Percentiles rank a stretch among this genome's conserved stretches.
phyloP scores from a whole-genome alignment of 208 protist species.

The Leishmania guyanensis region DNA sequence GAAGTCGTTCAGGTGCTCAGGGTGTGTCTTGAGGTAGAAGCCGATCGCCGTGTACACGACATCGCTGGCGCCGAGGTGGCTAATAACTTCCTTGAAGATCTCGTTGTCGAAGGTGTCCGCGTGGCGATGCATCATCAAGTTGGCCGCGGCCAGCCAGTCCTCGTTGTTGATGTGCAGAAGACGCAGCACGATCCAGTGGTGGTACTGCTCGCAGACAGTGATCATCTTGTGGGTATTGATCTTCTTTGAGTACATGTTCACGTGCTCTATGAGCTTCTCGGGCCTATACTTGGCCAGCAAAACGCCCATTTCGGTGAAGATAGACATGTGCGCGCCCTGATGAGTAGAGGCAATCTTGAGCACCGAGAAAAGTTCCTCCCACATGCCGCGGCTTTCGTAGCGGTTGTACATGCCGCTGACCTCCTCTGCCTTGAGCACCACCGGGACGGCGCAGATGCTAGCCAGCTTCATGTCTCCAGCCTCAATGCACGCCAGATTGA shows the following conservation, averaged over 20 bases:
- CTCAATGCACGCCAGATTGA: slow-evolving; percentile 98
- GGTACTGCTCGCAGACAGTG: slow-evolving; percentile 91
- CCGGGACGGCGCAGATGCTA: slow-evolving; percentile 96
- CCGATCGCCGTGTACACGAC: slow-evolving; percentile 96
- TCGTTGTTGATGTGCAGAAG: slow-evolving; percentile 98
- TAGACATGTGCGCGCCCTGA: slow-evolving; percentile 98
- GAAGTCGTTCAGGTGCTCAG: slow-evolving; percentile 96
- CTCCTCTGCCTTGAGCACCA: slow-evolving; percentile 98
- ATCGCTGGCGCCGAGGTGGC: slow-evolving; percentile 96
- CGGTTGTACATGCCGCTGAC: slow-evolving; percentile 93
- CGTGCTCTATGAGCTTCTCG: slow-evolving; percentile 99
- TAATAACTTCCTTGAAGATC: slow-evolving; percentile 98
- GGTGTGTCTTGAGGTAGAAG: slow-evolving; percentile 97
- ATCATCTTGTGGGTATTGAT: slow-evolving; percentile 99
- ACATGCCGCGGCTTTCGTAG: slow-evolving; percentile 91
- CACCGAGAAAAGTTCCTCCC: slow-evolving; percentile 96
- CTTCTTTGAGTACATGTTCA: slow-evolving; percentile 97
- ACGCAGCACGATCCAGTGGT: slow-evolving; percentile 96
- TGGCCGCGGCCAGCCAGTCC: slow-evolving; percentile 98
- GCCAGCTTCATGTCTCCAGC: slow-evolving; percentile 98
- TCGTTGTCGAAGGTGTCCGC: slow-evolving; percentile 97
- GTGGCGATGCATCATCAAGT: slow-evolving; percentile 98
- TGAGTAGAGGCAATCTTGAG: slow-evolving; percentile 94
- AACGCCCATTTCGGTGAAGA: slow-evolving; percentile 99
- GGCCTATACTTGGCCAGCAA: slow-evolving; percentile 99